These are phyloP conservation scores for Yamadazyma oceani DNA, from an alignment of 1,139 yeast genomes.

Conservation along the genomic window DNA sequence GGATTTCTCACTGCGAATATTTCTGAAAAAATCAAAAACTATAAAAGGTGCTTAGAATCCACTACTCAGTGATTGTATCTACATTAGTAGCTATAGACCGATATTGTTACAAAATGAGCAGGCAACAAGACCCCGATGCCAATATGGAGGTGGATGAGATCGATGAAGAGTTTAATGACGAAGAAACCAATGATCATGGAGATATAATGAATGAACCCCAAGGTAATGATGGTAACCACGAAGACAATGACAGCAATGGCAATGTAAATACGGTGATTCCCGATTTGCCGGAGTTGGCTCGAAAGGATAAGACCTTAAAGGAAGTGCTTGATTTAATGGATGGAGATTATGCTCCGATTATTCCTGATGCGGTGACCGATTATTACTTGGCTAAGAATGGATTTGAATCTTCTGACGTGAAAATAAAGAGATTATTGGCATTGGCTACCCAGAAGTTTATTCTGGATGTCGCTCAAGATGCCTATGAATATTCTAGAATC, in stretches of 20 bases:
- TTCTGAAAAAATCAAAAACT: too few species aligned
- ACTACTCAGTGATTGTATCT: too few species aligned
- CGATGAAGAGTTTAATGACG: slow-evolving; percentile 33
- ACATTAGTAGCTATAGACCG: too few species aligned
- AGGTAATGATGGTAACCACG: slow-evolving; percentile 7
- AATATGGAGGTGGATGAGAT: slow-evolving; percentile 13
- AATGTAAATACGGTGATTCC: slow-evolving; percentile 24
- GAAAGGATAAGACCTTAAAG: slow-evolving; percentile 83
- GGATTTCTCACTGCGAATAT: too few species aligned
- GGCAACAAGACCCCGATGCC: slow-evolving; percentile 2
- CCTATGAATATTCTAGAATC: slow-evolving; percentile 91
- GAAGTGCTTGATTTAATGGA: slow-evolving; percentile 89
- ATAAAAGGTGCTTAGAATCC: too few species aligned
- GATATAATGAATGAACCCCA: slow-evolving; percentile 8
- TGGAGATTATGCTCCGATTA: slow-evolving; percentile 86
- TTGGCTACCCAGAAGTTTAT: slow-evolving; percentile 95
- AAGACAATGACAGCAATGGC: slow-evolving; percentile 13
- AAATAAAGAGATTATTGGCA: slow-evolving; percentile 83
- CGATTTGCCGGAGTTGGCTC: slow-evolving; percentile 68
- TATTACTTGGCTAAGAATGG: slow-evolving; percentile 90
- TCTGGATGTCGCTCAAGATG: slow-evolving; percentile 93
- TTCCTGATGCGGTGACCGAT: slow-evolving; percentile 98
- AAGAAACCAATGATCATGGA: slow-evolving; percentile 17
- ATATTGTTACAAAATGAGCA: background rate
- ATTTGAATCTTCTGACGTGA: slow-evolving; percentile 73